phyloP scores from a whole-genome alignment of 208 protist species.

The Trichomonas gallinae region DNA sequence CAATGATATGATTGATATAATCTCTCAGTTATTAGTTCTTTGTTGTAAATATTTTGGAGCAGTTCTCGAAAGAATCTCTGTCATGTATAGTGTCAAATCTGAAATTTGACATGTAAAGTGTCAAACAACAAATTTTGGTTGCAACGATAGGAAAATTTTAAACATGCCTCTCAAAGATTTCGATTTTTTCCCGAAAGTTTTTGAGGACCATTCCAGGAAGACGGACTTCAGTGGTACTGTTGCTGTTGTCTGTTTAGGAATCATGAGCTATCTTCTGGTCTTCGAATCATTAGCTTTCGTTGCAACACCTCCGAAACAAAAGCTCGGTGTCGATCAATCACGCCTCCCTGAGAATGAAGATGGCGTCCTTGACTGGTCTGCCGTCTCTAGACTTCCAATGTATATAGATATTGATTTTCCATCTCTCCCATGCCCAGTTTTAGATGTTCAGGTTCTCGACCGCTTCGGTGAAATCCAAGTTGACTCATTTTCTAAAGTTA shows the following conservation, averaged over 20 bases:
- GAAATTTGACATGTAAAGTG: too few species aligned
- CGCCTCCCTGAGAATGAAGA: not conserved
- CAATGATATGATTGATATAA: too few species aligned
- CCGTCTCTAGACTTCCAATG: not conserved
- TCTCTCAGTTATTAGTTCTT: too few species aligned
- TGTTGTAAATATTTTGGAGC: too few species aligned
- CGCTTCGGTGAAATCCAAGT: not conserved
- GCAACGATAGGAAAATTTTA: not conserved
- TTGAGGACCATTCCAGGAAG: not conserved
- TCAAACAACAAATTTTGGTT: too few species aligned
- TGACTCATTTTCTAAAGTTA: not conserved
- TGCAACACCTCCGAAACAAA: not conserved
- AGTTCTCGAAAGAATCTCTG: too few species aligned
- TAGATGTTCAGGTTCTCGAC: not conserved
- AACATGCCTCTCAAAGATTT: not conserved
- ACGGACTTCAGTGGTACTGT: not conserved
- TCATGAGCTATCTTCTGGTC: not conserved
- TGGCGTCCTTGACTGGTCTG: not conserved
- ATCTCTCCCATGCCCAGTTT: not conserved
- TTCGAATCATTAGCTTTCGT: not conserved
- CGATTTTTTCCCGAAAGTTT: not conserved
- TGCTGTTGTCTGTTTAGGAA: not conserved
- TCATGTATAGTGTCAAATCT: too few species aligned
- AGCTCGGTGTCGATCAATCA: not conserved
- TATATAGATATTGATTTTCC: not conserved